Percentiles rank a stretch among this genome's conserved stretches.
phyloP scores from a whole-genome alignment of 164 flowering plant species.

The Chloranthus sessilifolius region DNA sequence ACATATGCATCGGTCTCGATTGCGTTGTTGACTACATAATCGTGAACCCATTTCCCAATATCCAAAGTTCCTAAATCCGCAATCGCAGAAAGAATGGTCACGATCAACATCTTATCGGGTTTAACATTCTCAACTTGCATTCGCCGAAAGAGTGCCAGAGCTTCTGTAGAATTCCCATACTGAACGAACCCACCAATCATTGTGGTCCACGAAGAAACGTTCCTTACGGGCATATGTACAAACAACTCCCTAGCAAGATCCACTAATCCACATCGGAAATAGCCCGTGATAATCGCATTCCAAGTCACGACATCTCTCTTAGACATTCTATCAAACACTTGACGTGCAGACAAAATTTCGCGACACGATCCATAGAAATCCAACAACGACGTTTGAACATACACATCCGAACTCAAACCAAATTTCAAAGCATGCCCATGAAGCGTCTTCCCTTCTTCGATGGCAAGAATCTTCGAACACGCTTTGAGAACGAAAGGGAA shows the following conservation, averaged over 20 bases:
- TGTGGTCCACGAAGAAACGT: constrained; percentile 19
- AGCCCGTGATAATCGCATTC: constrained; percentile 10
- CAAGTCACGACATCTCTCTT: constrained; percentile 15
- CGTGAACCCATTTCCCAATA: constrained; percentile 12
- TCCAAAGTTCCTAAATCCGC: constrained; percentile 12
- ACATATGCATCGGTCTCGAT: constrained; percentile 34
- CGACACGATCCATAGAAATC: constrained; percentile 12
- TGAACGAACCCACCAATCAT: constrained; percentile 15
- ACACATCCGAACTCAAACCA: constrained; percentile 14
- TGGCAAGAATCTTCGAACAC: constrained; percentile 10
- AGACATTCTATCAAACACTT: constrained; percentile 16
- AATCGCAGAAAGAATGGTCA: constrained; percentile 14
- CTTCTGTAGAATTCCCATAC: constrained; percentile 8
- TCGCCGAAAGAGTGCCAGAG: constrained; percentile 8
- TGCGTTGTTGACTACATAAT: constrained; percentile 12
- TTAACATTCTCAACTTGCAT: constrained; percentile 14
- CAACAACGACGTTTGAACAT: constrained; percentile 16
- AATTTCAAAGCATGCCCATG: constrained; percentile 10
- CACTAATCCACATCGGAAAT: constrained; percentile 7
- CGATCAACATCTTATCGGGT: constrained; percentile 16
- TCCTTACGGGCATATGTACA: constrained; percentile 8
- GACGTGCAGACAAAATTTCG: constrained; percentile 2
- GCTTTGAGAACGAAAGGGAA: constrained; percentile 17
- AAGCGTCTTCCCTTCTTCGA: constrained; percentile 9
- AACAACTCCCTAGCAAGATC: constrained; percentile 10